phyloP scores from a whole-genome alignment of 2,329 filamentous ascomycete species.

The Phaeosphaeria sp. region DNA sequence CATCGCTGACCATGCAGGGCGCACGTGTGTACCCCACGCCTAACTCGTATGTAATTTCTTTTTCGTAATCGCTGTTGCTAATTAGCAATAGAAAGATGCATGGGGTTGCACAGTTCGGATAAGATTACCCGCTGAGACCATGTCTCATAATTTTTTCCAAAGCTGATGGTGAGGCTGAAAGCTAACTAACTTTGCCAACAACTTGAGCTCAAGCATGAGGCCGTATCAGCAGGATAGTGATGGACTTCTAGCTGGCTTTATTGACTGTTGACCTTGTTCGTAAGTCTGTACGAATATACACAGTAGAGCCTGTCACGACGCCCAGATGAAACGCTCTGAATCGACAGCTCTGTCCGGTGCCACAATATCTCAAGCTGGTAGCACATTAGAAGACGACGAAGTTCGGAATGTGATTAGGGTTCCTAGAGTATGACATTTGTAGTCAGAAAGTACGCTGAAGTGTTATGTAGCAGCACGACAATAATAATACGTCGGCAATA shows the following conservation, averaged over 20 bases:
- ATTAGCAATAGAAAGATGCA: background rate
- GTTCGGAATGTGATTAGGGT: background rate
- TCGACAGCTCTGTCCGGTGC: background rate
- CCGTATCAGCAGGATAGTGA: background rate
- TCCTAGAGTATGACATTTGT: background rate
- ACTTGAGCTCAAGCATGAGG: background rate
- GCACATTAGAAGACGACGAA: background rate
- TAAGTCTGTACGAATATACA: background rate
- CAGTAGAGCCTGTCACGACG: background rate
- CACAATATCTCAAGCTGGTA: background rate
- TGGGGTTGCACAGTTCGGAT: background rate
- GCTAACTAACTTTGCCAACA: constrained; percentile 1
- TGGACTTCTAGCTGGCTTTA: background rate
- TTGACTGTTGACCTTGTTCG: background rate
- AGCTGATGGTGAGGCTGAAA: constrained; percentile 12
- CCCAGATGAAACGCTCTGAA: background rate
- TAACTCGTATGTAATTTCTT: background rate
- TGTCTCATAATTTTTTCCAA: background rate
- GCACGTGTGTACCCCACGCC: background rate
- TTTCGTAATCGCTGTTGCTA: background rate
- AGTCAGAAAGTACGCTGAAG: background rate
- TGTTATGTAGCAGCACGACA: background rate
- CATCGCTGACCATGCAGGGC: background rate
- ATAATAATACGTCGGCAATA: background rate
- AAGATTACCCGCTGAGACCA: background rate